A percentile compares a stretch with the other conserved stretches of the same genome.
Evolutionary conservation across 2,329 filamentous ascomycete species (phyloP).

Genomic region (Penicillium brevicompactum): DNA sequence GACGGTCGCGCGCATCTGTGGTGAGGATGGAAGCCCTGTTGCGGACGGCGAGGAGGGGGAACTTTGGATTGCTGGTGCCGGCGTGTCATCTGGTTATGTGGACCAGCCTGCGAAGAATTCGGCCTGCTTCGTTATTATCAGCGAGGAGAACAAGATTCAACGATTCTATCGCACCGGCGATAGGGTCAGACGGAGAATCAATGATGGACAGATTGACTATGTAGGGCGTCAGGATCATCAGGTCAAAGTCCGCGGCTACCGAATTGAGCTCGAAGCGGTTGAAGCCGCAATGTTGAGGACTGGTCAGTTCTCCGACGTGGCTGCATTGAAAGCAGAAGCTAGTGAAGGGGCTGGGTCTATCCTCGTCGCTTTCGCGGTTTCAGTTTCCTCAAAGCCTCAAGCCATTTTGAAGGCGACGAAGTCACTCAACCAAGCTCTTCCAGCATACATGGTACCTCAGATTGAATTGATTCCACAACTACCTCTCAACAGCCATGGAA

Average conservation of each 20-base stretch:
- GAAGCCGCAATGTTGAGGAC: slow-evolving; percentile 60
- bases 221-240: slow-evolving; percentile 77
- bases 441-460: slow-evolving; percentile 64
- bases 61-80: slow-evolving; percentile 43
- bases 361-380: slow-evolving; percentile 23
- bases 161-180: slow-evolving; percentile 81
- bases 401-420: slow-evolving; percentile 50
- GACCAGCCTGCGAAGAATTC: slow-evolving; percentile 59
- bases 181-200: slow-evolving; percentile 62
- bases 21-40: slow-evolving; percentile 11
- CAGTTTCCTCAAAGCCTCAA: slow-evolving; percentile 50
- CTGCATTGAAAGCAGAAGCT: slow-evolving; percentile 15
- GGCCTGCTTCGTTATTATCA: slow-evolving; percentile 68
- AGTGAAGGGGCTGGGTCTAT: slow-evolving; percentile 12
- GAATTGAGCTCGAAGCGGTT: slow-evolving; percentile 86
- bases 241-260: slow-evolving; percentile 87
- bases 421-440: slow-evolving; percentile 61
- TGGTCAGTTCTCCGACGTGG: slow-evolving; percentile 18
- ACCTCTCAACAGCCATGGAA: slow-evolving; percentile 72
- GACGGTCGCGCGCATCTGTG: slow-evolving; percentile 13
- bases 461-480: slow-evolving; percentile 68
- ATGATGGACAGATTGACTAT: slow-evolving; percentile 67
- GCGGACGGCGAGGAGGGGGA: slow-evolving; percentile 22
- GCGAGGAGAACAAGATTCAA: slow-evolving; percentile 68
- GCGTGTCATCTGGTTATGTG: slow-evolving; percentile 74